A percentile compares a stretch with the other conserved stretches of the same genome.
phyloP scores from a whole-genome alignment of 768 basidiomycete species.

The Suillus sp. region DNA sequence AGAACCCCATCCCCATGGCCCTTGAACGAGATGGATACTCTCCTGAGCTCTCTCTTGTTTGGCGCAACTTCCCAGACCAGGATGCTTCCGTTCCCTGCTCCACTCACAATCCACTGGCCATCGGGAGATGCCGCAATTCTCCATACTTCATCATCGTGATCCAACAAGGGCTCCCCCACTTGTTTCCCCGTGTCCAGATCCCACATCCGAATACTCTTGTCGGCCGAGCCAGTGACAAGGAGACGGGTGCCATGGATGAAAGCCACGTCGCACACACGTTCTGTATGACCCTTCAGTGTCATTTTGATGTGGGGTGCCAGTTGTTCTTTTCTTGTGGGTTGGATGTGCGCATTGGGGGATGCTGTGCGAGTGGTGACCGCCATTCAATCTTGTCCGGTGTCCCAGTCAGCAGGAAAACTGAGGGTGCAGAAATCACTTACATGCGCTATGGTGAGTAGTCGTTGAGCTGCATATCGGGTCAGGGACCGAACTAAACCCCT shows the following conservation, averaged over 20 bases:
- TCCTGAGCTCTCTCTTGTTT: too few relatives aligned
- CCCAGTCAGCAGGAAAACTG: neutral
- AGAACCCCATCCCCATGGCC: too few relatives aligned
- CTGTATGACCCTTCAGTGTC: neutral
- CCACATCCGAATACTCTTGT: too few relatives aligned
- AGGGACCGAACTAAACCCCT: too few relatives aligned
- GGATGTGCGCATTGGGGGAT: neutral
- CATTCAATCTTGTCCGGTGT: neutral
- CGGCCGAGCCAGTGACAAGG: neutral
- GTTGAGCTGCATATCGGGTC: neutral
- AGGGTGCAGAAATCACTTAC: neutral
- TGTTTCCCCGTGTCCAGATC: too few relatives aligned
- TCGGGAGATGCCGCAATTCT: neutral
- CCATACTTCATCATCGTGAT: neutral
- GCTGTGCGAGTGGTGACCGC: neutral
- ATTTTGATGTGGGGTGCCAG: neutral
- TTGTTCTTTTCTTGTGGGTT: neutral
- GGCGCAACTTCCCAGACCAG: too few relatives aligned
- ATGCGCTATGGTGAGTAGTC: neutral
- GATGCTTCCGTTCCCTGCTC: too few relatives aligned
- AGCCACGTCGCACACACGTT: accelerated
- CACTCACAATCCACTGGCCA: too few relatives aligned
- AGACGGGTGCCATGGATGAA: neutral
- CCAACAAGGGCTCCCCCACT: too few relatives aligned
- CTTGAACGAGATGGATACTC: neutral